These are phyloP conservation scores for Vitis rupestris DNA, from an alignment of 164 flowering plant genomes.

Conservation along the genomic window DNA sequence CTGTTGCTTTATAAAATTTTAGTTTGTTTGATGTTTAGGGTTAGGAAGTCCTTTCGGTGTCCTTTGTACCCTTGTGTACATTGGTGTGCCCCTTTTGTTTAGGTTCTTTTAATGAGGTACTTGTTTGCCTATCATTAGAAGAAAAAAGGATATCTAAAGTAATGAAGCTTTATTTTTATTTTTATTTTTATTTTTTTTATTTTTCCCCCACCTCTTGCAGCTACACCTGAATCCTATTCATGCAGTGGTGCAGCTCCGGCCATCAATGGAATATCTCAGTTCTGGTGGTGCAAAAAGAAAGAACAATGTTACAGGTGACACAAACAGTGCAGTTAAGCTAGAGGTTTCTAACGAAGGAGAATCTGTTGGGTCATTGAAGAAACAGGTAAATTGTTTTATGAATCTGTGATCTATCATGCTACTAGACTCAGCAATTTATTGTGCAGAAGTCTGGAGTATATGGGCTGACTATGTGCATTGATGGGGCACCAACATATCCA, in stretches of 20 bases:
- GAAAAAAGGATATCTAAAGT: too few relatives aligned
- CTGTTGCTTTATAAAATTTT: too few relatives aligned
- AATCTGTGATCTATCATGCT: not conserved
- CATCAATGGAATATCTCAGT: slow-evolving; percentile 55
- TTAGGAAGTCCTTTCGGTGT: too few relatives aligned
- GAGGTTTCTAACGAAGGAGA: slow-evolving; percentile 32
- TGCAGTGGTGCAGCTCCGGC: slow-evolving; percentile 90
- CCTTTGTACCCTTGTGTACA: too few relatives aligned
- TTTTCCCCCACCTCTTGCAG: slow-evolving; percentile 52
- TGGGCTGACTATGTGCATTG: not conserved
- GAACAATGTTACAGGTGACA: slow-evolving; percentile 14
- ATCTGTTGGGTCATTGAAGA: slow-evolving; percentile 40
- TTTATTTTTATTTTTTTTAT: not conserved
- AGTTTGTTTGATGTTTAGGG: too few relatives aligned
- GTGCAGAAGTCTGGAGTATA: not conserved
- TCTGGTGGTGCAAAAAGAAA: slow-evolving; percentile 36
- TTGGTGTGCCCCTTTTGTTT: too few relatives aligned
- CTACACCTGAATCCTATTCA: slow-evolving; percentile 79
- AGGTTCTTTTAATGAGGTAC: too few relatives aligned
- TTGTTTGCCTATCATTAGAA: too few relatives aligned
- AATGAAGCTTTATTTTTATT: too few relatives aligned
- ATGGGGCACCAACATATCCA: not conserved
- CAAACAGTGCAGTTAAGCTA: slow-evolving; percentile 25
- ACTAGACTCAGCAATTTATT: not conserved
- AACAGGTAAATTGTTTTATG: slow-evolving; percentile 29